Percentiles rank a stretch among this genome's conserved stretches.
These are phyloP conservation scores for Aphanocladium album DNA, from an alignment of 2,329 filamentous ascomycete species.

Conservation along the genomic window DNA sequence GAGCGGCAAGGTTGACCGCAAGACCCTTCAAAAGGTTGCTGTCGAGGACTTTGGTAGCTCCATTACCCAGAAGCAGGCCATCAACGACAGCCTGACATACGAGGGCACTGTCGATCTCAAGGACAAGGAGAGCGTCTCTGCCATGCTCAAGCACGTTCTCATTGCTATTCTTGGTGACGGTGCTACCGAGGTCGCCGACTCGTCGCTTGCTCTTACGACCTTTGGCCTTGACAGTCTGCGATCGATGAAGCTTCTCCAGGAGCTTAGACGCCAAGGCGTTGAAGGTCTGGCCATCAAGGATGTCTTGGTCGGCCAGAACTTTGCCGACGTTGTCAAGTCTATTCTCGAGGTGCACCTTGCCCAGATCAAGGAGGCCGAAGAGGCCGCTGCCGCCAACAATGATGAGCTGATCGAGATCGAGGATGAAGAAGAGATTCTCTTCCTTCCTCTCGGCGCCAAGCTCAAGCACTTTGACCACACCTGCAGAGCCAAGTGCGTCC, in stretches of 20 bases:
- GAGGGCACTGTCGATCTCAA: background rate
- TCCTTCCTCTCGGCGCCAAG: slow-evolving; percentile 8
- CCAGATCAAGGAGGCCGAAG: slow-evolving; percentile 4
- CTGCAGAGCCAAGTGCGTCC: slow-evolving; percentile 7
- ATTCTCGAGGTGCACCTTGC: background rate
- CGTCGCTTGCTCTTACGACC: slow-evolving; percentile 1
- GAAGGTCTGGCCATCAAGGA: slow-evolving; percentile 11
- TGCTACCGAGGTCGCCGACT: background rate
- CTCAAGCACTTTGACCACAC: slow-evolving; percentile 12
- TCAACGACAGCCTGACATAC: background rate
- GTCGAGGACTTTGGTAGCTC: slow-evolving; percentile 8
- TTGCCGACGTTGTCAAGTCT: slow-evolving; percentile 2
- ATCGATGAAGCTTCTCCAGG: slow-evolving; percentile 11
- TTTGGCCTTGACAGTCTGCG: slow-evolving; percentile 10
- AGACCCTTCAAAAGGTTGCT: slow-evolving; percentile 4
- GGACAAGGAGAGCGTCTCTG: background rate
- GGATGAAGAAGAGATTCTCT: slow-evolving; percentile 11
- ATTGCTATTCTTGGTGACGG: slow-evolving; percentile 4
- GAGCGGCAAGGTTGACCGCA: slow-evolving; percentile 12
- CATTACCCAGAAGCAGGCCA: slow-evolving; percentile 9
- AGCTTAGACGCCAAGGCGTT: slow-evolving; percentile 6
- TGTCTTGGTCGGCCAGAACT: slow-evolving; percentile 6
- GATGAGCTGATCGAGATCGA: slow-evolving; percentile 11
- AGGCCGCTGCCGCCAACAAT: background rate
- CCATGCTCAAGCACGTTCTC: slow-evolving; percentile 7